Base-by-base conservation (phyloP, 805 yeast species). In the Lipomyces kockii region DNA sequence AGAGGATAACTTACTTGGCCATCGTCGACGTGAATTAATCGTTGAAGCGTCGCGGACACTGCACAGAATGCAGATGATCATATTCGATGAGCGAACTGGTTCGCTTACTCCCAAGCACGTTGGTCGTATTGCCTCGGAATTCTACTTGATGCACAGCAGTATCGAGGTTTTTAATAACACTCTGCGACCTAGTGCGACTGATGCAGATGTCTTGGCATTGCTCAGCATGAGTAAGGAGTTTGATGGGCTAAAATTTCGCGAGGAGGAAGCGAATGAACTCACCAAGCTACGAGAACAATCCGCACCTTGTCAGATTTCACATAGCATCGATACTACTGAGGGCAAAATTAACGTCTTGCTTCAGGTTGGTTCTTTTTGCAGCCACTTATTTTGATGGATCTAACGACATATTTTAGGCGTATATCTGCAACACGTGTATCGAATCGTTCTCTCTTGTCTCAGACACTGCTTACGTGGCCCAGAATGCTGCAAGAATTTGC, bases 41-140 rank as follows among this genome's bases (percentile, higher is more conserved):
- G 80, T 87, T 2, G 82, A 83, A 0, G 96, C 98, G 0, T 98
- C 97, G 0, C 82, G 91, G 72, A 82, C 90, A 66, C 82, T 95
- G n/a, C 97, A 94, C 71, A 79, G 86, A 5, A 82, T 93, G 3
- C 98, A 95, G 75, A 95, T 95, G 98, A 90, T 95, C 73, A 89
- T 93, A 0, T 94, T 87, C 77, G 98, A 95, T 74, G 97, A 93
- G 68, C 81, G 87, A 46, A 86, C 97, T 0, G 89, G 89, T 61
- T 86, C 93, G 1, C 87, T 95, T 66, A 85, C 87, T 32, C 81
- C 97, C 0, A 95, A 94, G 71, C 98, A 95, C 78, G 80, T 92
- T 60, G 99, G 99, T 6, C 84, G 99, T 75, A 87, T 94, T 55
- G 97, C 99, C 0, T 91, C 97, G 1, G 99, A 95, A 71, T 95